Evolutionary conservation across 352 stramenopile genomes (phyloP).

Genomic region (Globisporangium rhizosaccharum): DNA sequence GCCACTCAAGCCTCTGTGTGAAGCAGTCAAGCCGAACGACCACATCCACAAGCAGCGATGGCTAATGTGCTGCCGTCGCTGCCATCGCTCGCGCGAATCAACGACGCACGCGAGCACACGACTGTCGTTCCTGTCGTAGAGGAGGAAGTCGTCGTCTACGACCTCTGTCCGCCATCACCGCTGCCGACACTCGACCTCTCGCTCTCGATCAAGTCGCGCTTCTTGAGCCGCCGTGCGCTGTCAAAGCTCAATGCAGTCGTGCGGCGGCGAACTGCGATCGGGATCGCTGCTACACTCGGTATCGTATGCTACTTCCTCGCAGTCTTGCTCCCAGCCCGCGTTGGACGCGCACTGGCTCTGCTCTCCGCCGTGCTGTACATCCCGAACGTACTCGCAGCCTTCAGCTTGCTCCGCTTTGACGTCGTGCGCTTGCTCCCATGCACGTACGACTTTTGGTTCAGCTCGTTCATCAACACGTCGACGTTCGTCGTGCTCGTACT

Average conservation of each 20-base stretch:
- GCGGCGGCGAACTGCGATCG: neutral
- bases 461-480: slow-evolving; percentile 2
- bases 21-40: no score
- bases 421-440: slow-evolving; percentile 5
- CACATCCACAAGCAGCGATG: no score
- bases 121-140: neutral
- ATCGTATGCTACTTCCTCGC: slow-evolving; percentile 5
- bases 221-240: slow-evolving; percentile 2
- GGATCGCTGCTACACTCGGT: neutral
- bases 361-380: neutral
- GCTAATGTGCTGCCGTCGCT: no score
- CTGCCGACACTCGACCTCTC: slow-evolving; percentile 15
- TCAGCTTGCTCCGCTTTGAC: slow-evolving; percentile 10
- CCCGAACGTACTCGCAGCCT: neutral
- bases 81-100: no score
- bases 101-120: neutral
- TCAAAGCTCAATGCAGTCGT: slow-evolving; percentile 1
- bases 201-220: slow-evolving; percentile 19
- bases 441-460: slow-evolving; percentile 15
- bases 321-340: neutral
- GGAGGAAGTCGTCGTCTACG: slow-evolving; percentile 2
- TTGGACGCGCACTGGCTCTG: slow-evolving; percentile 1
- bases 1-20: no score
- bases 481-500: slow-evolving; percentile 1
- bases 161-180: slow-evolving; percentile 1